A percentile compares a stretch with the other conserved stretches of the same genome.
Evolutionary conservation across 202 grass and related monocot species (phyloP).

Genomic region (Setaria viridis): DNA sequence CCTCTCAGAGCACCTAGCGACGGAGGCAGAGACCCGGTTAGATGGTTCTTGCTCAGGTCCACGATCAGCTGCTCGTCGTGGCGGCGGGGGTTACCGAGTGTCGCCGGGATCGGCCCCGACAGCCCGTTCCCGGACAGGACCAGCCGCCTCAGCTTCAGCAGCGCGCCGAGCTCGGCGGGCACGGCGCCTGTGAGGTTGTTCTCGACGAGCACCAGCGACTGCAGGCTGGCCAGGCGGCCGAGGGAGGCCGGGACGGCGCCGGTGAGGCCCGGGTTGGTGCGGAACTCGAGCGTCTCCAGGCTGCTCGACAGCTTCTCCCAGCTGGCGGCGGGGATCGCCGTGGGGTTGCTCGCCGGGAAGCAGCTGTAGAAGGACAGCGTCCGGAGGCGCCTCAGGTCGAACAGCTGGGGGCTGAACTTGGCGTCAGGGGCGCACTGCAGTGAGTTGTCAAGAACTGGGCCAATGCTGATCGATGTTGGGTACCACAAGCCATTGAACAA

Average conservation of each 20-base stretch:
- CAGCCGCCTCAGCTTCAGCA: conserved; percentile 61
- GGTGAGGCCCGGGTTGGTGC: conserved; percentile 63
- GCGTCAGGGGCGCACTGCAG: conserved; percentile 63
- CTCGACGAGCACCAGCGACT: conserved; percentile 77
- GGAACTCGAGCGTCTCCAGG: conserved; percentile 76
- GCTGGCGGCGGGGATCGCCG: conserved; percentile 47
- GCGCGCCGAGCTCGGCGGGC: conserved; percentile 57
- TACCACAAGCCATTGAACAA: conserved; percentile 87
- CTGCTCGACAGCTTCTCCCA: conserved; percentile 70
- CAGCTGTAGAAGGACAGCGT: conserved; percentile 77
- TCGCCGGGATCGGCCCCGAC: conserved; percentile 64
- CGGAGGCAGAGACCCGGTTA: conserved; percentile 79
- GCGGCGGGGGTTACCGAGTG: conserved; percentile 52
- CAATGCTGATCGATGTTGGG: conserved; percentile 74
- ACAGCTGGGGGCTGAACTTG: conserved; percentile 66
- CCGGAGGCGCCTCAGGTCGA: conserved; percentile 75
- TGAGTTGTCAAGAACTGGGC: conserved; percentile 90
- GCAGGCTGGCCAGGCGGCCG: conserved; percentile 63
- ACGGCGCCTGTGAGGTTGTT: conserved; percentile 68
- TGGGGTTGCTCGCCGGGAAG: conserved; percentile 58
- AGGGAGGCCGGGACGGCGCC: conserved; percentile 63
- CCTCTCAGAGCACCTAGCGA: conserved; percentile 72
- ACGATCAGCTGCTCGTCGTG: conserved; percentile 60
- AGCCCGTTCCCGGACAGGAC: conserved; percentile 79
- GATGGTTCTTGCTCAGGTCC: conserved; percentile 72